Conservation (phyloP, 129 eudicot species). For the Centaurea solstitialis region DNA sequence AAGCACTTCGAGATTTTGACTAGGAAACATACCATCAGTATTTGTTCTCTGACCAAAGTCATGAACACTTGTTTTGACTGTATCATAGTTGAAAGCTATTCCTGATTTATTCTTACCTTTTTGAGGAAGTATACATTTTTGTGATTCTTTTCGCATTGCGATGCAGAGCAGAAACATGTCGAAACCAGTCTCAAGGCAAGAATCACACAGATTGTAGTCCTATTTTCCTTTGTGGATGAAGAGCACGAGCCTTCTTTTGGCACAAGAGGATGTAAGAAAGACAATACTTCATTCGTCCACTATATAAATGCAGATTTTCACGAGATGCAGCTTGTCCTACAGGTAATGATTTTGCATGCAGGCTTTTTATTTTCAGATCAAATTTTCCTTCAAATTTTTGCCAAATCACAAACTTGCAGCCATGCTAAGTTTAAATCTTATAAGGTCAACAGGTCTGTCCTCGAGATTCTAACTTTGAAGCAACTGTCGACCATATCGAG, state of each 20-base stretch:
- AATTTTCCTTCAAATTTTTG: background rate
- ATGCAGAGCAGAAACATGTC: slow-evolving; percentile 87
- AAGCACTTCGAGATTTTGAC: too few relatives aligned
- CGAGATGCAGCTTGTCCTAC: slow-evolving; percentile 51
- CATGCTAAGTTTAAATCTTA: slow-evolving; percentile 35
- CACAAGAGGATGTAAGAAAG: slow-evolving; percentile 13
- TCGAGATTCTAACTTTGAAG: slow-evolving; percentile 69
- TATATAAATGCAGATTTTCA: slow-evolving; percentile 59
- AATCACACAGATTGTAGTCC: slow-evolving; percentile 50
- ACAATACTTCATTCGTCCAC: slow-evolving; percentile 35
- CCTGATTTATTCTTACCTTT: background rate
- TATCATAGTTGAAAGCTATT: too few relatives aligned
- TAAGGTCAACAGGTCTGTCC: slow-evolving; percentile 77
- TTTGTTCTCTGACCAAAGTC: too few relatives aligned
- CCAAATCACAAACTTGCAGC: background rate
- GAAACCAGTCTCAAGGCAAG: slow-evolving; percentile 79
- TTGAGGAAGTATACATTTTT: background rate
- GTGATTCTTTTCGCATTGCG: background rate
- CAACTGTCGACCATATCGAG: slow-evolving; percentile 60
- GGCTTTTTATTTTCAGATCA: background rate
- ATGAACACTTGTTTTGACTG: too few relatives aligned
- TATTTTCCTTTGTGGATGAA: slow-evolving; percentile 78
- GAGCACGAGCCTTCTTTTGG: slow-evolving; percentile 30
- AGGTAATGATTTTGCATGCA: slow-evolving; percentile 46
- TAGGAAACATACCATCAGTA: too few relatives aligned